These are phyloP conservation scores for Olyra latifolia DNA, from an alignment of 176 grass and related monocot species.

Conservation along the genomic window DNA sequence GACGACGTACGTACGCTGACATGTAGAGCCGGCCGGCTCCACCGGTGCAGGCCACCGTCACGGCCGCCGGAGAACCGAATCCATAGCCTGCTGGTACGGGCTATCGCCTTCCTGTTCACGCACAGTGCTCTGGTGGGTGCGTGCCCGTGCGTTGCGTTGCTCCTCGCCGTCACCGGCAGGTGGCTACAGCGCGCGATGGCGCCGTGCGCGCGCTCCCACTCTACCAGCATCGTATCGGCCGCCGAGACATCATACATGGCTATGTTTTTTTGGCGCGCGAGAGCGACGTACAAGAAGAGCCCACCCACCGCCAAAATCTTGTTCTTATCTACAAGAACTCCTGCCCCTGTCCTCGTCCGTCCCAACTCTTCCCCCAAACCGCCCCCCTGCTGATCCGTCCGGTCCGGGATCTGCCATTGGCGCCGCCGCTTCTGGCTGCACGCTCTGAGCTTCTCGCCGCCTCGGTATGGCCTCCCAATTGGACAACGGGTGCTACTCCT, in stretches of 20 bases:
- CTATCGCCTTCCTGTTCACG: background rate
- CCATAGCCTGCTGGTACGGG: background rate
- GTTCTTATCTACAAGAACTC: background rate
- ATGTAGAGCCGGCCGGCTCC: background rate
- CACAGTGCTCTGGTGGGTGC: background rate
- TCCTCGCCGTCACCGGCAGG: background rate
- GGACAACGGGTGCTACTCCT: conserved; percentile 4
- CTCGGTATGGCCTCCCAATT: conserved; percentile 30
- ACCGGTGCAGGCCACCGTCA: background rate
- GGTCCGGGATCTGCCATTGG: conserved; percentile 6
- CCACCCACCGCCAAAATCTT: background rate
- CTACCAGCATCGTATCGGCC: background rate
- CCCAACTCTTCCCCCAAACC: too few species aligned
- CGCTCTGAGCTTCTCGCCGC: background rate
- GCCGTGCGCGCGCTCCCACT: background rate
- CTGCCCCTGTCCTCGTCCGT: background rate
- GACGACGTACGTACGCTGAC: background rate
- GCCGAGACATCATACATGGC: background rate
- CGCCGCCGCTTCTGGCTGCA: background rate
- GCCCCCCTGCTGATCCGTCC: too few species aligned
- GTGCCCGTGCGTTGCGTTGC: background rate
- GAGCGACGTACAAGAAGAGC: background rate
- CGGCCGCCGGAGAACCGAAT: background rate
- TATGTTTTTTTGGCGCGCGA: background rate
- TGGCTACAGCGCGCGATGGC: background rate